These are phyloP conservation scores for Pseudonitzschia multiseries DNA, from an alignment of 108 stramenopile genomes.

Conservation along the genomic window DNA sequence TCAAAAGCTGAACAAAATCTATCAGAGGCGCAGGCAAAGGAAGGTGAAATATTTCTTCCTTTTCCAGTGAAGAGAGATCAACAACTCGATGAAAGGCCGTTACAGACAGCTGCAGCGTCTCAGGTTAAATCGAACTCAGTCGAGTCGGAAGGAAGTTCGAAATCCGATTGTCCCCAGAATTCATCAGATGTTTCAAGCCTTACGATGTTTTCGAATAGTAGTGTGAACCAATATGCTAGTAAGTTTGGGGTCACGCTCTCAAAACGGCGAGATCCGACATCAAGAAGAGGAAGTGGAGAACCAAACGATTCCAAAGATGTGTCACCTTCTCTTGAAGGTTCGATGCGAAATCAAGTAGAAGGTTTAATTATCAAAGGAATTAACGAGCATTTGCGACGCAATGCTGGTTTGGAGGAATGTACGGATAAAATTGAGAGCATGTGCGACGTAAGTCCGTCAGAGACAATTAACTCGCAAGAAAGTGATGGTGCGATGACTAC, in stretches of 20 bases:
- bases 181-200: neutral
- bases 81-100: too few species aligned
- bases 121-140: too few species aligned
- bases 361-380: neutral
- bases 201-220: neutral
- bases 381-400: neutral
- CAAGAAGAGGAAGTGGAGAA: neutral
- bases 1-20: too few species aligned
- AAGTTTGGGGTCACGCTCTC: neutral
- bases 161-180: neutral
- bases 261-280: neutral
- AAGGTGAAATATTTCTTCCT: too few species aligned
- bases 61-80: too few species aligned
- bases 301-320: neutral
- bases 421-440: neutral
- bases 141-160: neutral
- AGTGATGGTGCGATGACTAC: neutral
- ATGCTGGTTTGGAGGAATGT: neutral
- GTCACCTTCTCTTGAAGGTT: neutral
- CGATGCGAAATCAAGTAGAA: neutral
- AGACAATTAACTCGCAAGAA: neutral
- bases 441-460: neutral
- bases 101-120: too few species aligned
- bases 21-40: too few species aligned
- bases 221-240: neutral